Evolutionary conservation across 73 alveolate genomes (phyloP).

Genomic region (Blepharisma japonicum): DNA sequence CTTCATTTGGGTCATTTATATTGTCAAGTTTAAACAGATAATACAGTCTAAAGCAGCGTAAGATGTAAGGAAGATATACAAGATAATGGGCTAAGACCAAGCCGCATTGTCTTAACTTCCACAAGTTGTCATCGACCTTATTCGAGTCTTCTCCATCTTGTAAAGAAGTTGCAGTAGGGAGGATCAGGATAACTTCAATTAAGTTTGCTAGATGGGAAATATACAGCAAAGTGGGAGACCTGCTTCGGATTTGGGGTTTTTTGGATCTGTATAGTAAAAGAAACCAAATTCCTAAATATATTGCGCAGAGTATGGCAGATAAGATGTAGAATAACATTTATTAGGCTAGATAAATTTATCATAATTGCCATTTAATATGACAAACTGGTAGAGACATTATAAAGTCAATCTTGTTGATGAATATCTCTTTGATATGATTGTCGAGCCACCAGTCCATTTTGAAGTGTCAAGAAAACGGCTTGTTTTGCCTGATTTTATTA

Average conservation of each 20-base stretch:
- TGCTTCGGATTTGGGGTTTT: background rate
- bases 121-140: background rate
- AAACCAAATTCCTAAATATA: background rate
- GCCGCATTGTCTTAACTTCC: background rate
- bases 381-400: no score
- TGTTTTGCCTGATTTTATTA: no score
- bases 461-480: no score
- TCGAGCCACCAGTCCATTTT: no score
- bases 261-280: background rate
- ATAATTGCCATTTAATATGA: no score
- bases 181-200: background rate
- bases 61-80: background rate
- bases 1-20: background rate
- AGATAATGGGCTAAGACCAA: slow-evolving; percentile 2
- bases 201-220: slow-evolving; percentile 12
- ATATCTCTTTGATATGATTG: no score
- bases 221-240: slow-evolving; percentile 17
- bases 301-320: no score
- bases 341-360: no score
- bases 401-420: no score
- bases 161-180: background rate
- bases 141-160: background rate
- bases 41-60: background rate
- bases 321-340: no score
- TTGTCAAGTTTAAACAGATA: background rate